Conservation (phyloP, 768 basidiomycete species). For the Thelephora ganbajun region DNA sequence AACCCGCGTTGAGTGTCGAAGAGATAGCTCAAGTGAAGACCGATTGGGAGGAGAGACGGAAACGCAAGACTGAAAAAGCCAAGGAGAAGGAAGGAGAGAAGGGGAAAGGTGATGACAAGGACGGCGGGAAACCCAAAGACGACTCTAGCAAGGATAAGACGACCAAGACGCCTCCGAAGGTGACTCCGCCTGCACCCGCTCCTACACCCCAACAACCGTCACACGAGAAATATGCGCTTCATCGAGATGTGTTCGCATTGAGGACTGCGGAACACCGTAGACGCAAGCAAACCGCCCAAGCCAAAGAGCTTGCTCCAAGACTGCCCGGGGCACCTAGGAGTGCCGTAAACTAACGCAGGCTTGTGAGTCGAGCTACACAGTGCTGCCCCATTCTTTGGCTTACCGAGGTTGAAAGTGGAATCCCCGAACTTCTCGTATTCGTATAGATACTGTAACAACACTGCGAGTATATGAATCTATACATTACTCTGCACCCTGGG, state of each 20-base stretch:
- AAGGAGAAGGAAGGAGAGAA: constrained; percentile 35
- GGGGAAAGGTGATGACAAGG: constrained; percentile 23
- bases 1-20: constrained; percentile 37
- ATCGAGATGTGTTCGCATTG: constrained; percentile 74
- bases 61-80: constrained; percentile 38
- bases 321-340: constrained; percentile 45
- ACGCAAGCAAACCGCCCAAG: constrained; percentile 49
- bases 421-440: no score
- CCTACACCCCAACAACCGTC: constrained; percentile 21
- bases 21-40: constrained; percentile 68
- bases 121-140: constrained; percentile 16
- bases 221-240: constrained; percentile 70
- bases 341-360: background rate
- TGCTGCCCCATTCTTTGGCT: no score
- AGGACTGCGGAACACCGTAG: constrained; percentile 63
- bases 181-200: constrained; percentile 16
- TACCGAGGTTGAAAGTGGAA: no score
- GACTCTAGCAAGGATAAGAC: constrained; percentile 23
- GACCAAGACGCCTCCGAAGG: constrained; percentile 15
- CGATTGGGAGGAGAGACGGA: constrained; percentile 71
- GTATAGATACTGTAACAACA: no score
- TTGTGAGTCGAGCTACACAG: no score
- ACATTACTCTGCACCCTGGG: background rate
- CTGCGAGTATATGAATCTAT: no score
- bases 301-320: constrained; percentile 56